Base-by-base conservation (phyloP, 176 grass and related monocot species). In the Zea luxurians region DNA sequence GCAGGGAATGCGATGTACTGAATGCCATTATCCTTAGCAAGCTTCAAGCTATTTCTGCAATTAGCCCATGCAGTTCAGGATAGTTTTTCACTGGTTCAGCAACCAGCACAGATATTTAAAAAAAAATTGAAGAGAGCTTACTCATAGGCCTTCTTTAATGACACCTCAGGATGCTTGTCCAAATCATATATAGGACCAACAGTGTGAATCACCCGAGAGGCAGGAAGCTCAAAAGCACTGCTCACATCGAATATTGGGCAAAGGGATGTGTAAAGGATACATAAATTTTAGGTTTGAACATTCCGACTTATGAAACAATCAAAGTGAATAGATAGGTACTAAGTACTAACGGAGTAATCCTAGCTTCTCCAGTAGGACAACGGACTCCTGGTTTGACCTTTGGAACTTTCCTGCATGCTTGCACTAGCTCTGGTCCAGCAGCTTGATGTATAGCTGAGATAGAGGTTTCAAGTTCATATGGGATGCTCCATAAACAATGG, bases 21-120 rank as follows among this genome's bases (percentile, higher is more conserved):
- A 89, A 98, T 86, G 66, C 75, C 81, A 74, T 92, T 90, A 71
- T 91, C 90, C 83, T 92, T 95, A 85, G 89, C 96, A 67, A 95
- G 78, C 88, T 87, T 94, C 88, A 98, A 79, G 75, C 88, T 94
- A 87, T 98, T 98, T 90, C 96, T 98, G 96, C 76, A 90, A 81
- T 78, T 48, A 76, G 48, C 61, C 18, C 7, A 88, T 55, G 36
- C 53, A 61, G 66, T 66, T 76, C 84, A 72, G 27, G n/a, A 16
- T 40, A 43, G 4, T 57, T 85, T 78, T 76, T 40, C 40, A 13
- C 53, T 64, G 38, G 85, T 78, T 80, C 57, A 66, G 44, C 13
- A 76, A 13, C 47, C 54, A 70, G 38, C 41, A 70, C 18, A 16
- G 3, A 42, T 38, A 20, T 61, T 80, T 48, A 18, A 50, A 36